Conservation (phyloP, 2,329 filamentous ascomycete species). For the Fusarium dlaminii region DNA sequence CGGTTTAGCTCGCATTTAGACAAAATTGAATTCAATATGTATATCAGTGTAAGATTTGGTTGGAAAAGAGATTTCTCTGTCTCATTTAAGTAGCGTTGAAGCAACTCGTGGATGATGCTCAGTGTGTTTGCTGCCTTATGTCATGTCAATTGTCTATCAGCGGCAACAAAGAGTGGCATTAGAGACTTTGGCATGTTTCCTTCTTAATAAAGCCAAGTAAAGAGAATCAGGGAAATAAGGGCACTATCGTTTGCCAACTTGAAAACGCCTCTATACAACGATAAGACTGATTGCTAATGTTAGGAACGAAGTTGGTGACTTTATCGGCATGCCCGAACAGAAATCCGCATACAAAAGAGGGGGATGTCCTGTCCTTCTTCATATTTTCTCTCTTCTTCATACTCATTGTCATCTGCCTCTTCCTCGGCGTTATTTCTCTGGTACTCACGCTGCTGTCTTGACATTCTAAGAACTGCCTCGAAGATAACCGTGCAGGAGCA, state of each 20-base stretch:
- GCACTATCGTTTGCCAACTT: constrained; percentile 2
- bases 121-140: constrained; percentile 4
- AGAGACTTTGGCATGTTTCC: constrained; percentile 4
- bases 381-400: not conserved
- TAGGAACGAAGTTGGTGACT: not conserved
- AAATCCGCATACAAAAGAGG: not conserved
- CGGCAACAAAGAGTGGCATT: constrained; percentile 6
- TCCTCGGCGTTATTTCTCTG: not conserved
- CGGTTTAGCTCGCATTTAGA: constrained; percentile 43
- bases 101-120: not conserved
- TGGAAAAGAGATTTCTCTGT: constrained; percentile 24
- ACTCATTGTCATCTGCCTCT: not conserved
- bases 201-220: not conserved
- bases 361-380: not conserved
- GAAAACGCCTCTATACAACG: not conserved
- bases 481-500: not conserved
- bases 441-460: not conserved
- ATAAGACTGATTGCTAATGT: not conserved
- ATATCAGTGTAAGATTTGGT: constrained; percentile 50
- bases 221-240: not conserved
- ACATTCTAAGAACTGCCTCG: not conserved
- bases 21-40: constrained; percentile 50
- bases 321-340: not conserved
- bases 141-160: not conserved
- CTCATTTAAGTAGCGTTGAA: not conserved